Evolutionary conservation across 495 filamentous ascomycete species (phyloP).

Genomic region (Trichoderma parareesei): DNA sequence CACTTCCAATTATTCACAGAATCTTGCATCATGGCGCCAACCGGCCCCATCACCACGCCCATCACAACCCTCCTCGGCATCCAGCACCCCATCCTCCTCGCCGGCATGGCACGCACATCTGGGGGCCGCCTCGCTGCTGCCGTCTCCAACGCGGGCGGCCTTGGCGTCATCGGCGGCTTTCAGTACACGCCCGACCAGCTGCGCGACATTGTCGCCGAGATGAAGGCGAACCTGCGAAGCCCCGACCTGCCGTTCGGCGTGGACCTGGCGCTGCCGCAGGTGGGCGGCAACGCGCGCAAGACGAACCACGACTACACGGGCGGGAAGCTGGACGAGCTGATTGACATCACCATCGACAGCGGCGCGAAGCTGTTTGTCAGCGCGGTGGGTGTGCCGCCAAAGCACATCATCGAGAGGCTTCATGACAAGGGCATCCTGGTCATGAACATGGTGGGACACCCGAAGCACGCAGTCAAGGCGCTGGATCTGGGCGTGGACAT

Average conservation of each 20-base stretch:
- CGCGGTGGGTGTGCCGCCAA: constrained; percentile 75
- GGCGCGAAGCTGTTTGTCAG: constrained; percentile 73
- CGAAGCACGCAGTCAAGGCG: constrained; percentile 80
- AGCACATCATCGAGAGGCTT: constrained; percentile 55
- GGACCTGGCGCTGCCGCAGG: constrained; percentile 77
- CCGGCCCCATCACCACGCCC: constrained; percentile 59
- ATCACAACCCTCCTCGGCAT: constrained; percentile 67
- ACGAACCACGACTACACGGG: constrained; percentile 91
- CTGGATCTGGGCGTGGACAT: constrained; percentile 74
- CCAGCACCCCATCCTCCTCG: constrained; percentile 74
- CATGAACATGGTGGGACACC: constrained; percentile 95
- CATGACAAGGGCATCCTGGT: constrained; percentile 69
- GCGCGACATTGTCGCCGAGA: constrained; percentile 68
- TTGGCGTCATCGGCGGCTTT: constrained; percentile 78
- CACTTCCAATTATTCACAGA: neutral
- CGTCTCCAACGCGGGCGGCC: constrained; percentile 78
- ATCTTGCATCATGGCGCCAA: constrained; percentile 21
- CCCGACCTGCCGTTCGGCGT: constrained; percentile 73
- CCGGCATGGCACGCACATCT: constrained; percentile 80
- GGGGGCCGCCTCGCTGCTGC: constrained; percentile 72
- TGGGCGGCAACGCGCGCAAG: constrained; percentile 68
- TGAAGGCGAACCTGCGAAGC: constrained; percentile 59
- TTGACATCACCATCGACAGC: constrained; percentile 69
- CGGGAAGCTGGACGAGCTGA: constrained; percentile 72
- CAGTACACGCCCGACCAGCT: constrained; percentile 77